phyloP scores from a whole-genome alignment of 768 basidiomycete species.

The Mycena kentingensis region DNA sequence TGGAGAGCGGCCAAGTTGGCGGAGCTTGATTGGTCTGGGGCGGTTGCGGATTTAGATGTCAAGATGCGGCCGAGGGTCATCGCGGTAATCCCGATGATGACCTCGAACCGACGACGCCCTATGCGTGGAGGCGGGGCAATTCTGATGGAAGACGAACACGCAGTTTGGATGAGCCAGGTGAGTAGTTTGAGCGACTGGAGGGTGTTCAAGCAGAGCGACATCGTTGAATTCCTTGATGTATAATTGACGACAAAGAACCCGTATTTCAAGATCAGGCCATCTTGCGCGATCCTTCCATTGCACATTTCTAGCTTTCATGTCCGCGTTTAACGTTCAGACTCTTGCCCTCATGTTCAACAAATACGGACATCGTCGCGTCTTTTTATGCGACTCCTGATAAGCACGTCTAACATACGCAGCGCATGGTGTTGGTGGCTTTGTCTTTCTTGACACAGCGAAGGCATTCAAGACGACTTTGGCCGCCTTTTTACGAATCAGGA shows the following conservation, averaged over 20 bases:
- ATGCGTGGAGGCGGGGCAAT: conserved; percentile 3
- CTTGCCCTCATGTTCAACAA: no score
- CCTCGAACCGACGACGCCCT: not conserved
- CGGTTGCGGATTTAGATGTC: not conserved
- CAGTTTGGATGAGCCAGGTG: conserved; percentile 10
- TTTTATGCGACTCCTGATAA: no score
- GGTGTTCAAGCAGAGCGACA: not conserved
- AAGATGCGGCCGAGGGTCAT: not conserved
- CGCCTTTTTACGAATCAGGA: no score
- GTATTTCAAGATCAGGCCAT: not conserved
- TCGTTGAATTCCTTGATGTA: no score
- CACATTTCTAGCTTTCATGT: no score
- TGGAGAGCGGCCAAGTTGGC: conserved; percentile 1
- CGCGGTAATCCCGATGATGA: not conserved
- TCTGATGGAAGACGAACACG: conserved; percentile 10
- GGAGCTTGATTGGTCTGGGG: conserved; percentile 7
- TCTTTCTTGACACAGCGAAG: no score
- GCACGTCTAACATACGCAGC: no score
- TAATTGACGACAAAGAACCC: not conserved
- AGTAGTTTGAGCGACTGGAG: not conserved
- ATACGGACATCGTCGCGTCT: no score
- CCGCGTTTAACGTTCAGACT: no score
- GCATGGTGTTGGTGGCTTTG: no score
- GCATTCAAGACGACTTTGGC: no score
- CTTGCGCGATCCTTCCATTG: no score